Percentiles rank a stretch among this genome's conserved stretches.
Conservation (phyloP, 2,329 filamentous ascomycete genomes). For the Fusarium sp. region DNA sequence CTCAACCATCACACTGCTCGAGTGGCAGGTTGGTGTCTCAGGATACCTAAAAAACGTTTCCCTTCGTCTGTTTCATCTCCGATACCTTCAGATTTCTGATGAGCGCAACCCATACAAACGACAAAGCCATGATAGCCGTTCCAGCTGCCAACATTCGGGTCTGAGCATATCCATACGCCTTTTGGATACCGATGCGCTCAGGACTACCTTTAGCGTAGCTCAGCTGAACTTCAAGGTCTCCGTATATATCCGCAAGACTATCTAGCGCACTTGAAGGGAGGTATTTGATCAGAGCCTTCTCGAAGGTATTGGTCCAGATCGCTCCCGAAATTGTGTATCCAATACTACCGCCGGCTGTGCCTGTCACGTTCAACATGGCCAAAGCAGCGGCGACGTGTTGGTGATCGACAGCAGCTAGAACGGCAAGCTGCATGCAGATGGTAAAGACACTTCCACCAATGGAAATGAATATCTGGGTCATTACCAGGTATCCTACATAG, state of each 20-base stretch:
- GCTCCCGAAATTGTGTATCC: conserved; percentile 58
- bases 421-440: conserved; percentile 66
- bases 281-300: conserved; percentile 1
- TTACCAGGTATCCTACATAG: conserved; percentile 62
- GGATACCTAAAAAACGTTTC: conserved; percentile 22
- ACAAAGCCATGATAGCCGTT: conserved; percentile 36
- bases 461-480: conserved; percentile 67
- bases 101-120: conserved; percentile 36
- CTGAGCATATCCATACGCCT: conserved; percentile 25
- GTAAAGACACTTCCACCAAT: conserved; percentile 67
- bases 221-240: conserved; percentile 8
- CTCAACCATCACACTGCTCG: no score
- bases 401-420: conserved; percentile 67
- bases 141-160: conserved; percentile 40
- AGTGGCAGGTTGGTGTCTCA: background rate
- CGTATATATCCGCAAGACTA: conserved; percentile 2
- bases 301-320: conserved; percentile 59
- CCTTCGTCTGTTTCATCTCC: conserved; percentile 36
- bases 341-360: conserved; percentile 59
- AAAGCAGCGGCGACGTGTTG: conserved; percentile 65
- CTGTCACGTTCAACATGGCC: conserved; percentile 59
- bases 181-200: conserved; percentile 17
- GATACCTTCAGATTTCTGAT: conserved; percentile 41
- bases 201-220: conserved; percentile 11
- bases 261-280: conserved; percentile 5